Base-by-base conservation (phyloP, 1,284 basidiomycete genomes). In the Austroboletus novae-zelandiae region DNA sequence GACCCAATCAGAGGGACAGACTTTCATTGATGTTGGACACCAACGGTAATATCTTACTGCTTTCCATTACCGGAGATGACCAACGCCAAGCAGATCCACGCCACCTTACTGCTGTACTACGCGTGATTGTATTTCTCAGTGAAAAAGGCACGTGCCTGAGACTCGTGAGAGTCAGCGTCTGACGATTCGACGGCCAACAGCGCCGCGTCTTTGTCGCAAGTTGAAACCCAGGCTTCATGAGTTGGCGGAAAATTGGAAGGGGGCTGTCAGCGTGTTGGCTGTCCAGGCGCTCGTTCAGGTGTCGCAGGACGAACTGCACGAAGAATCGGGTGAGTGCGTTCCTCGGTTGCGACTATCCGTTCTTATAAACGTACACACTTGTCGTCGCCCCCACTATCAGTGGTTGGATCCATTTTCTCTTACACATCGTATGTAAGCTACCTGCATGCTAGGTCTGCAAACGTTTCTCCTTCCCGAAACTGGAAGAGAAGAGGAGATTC, bases 401-500 rank as follows among this genome's bases (percentile, higher is more conserved):
- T 27, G 39, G 39, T 27, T n/a, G 39, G 23, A 15, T 40, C 39
- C 5, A 27, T 40, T 15, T 40, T 40, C 15, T 40, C 39, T 11
- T 40, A 40, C 23, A 40, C 39, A 4, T 40, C 39, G 20, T 27
- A 40, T 27, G 39, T 40, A 15, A 40, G 39, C 39, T 55, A 47
- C 43, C 40, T 55, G 31, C 54, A 39, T 31, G 53, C 54, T 11
- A 52, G 54, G 17, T 47, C 15, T 14, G 32, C 49, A 20, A 55
- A 55, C 11, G 30, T 56, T 29, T 55, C 54, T 3, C 54, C 54
- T 29, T 45, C 54, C 7, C 41, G 54, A n/a, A 55, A 56, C 45
- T 55, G 54, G 54, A 55, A 31, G 39, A 47, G 54, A 42, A 55
- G 55, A 5, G 54, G 54, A 17, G 54, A 55, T 41, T 45, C 54